A percentile compares a stretch with the other conserved stretches of the same genome.
Evolutionary conservation across 1,284 basidiomycete species (phyloP).

Genomic region (Melampsora larici-populina): DNA sequence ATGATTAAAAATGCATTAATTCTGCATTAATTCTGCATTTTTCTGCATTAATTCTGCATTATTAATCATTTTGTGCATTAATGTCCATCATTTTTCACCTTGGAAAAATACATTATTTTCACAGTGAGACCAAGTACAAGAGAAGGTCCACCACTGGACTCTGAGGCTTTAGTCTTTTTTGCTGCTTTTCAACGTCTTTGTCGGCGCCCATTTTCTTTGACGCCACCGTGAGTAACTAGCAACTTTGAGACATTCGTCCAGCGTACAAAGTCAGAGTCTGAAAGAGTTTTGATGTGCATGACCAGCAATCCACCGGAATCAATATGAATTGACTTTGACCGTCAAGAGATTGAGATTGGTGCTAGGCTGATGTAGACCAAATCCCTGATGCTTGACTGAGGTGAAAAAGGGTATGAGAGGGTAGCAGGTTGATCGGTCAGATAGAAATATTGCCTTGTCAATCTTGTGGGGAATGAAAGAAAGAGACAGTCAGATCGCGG

Average conservation of each 20-base stretch:
- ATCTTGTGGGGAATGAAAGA: not conserved
- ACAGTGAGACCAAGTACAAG: not conserved
- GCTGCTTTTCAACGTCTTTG: slow-evolving; percentile 13
- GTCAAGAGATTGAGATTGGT: slow-evolving; percentile 40
- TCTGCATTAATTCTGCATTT: no score
- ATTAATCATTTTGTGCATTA: no score
- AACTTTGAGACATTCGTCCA: slow-evolving; percentile 32
- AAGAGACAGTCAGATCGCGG: not conserved
- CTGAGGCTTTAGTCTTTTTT: not conserved
- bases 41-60: no score
- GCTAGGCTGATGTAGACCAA: slow-evolving; percentile 36
- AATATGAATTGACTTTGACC: slow-evolving; percentile 37
- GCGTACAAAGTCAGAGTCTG: slow-evolving; percentile 24
- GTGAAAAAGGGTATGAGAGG: slow-evolving; percentile 41
- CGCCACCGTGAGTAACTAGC: slow-evolving; percentile 11
- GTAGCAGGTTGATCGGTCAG: slow-evolving; percentile 32
- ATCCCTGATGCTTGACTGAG: slow-evolving; percentile 38
- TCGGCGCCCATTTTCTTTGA: slow-evolving; percentile 14
- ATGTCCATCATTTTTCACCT: no score
- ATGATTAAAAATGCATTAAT: no score
- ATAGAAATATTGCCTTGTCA: slow-evolving; percentile 38
- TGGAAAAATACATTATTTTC: no score
- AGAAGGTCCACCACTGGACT: slow-evolving; percentile 13
- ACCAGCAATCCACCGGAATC: slow-evolving; percentile 39
- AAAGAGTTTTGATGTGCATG: slow-evolving; percentile 42